Conservation (phyloP, 257 asterid genomes). For the Prunella vulgaris region DNA sequence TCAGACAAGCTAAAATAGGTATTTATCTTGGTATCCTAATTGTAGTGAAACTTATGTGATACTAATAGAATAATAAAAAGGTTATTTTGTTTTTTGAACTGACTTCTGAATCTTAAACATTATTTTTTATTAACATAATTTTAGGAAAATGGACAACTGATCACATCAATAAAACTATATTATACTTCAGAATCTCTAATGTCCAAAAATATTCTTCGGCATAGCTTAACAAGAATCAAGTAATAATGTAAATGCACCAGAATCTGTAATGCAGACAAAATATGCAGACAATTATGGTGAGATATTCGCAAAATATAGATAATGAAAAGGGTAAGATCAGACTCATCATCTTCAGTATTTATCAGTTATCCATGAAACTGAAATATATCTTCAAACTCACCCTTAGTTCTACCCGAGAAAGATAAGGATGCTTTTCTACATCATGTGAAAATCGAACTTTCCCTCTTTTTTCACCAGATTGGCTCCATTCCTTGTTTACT, state of each 20-base stretch:
- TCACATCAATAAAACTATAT: slow-evolving; percentile 1
- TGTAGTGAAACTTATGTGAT: not conserved
- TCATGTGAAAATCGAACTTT: slow-evolving; percentile 81
- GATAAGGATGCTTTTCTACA: slow-evolving; percentile 64
- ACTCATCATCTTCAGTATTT: not conserved
- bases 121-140: not conserved
- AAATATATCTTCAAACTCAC: slow-evolving; percentile 37
- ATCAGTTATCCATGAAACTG: not conserved
- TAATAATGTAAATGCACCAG: not conserved
- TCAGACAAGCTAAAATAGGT: not conserved
- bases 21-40: not conserved
- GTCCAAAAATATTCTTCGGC: not conserved
- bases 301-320: not conserved
- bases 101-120: not conserved
- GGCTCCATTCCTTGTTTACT: slow-evolving; percentile 81
- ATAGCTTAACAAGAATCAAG: not conserved
- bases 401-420: slow-evolving; percentile 78
- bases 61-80: not conserved
- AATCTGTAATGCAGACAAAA: not conserved
- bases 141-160: not conserved
- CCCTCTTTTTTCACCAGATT: slow-evolving; percentile 74
- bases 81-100: not conserved
- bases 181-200: not conserved
- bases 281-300: not conserved
- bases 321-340: not conserved